These are phyloP conservation scores for Fonsecaea multimorphosa DNA, from an alignment of 2,329 filamentous ascomycete genomes.

Conservation along the genomic window DNA sequence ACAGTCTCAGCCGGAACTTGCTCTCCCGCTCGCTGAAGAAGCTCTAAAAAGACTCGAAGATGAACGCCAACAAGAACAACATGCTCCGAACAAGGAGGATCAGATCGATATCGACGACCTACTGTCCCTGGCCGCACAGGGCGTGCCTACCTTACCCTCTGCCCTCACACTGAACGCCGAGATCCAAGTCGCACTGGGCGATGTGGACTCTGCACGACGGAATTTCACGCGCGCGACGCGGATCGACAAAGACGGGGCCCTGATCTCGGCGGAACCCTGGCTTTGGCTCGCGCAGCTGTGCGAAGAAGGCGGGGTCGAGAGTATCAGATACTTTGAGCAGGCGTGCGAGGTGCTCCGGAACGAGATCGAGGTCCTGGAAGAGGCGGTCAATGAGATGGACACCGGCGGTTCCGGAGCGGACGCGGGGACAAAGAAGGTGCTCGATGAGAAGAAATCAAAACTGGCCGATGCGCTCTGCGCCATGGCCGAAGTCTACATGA, in stretches of 20 bases:
- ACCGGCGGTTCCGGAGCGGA: background rate
- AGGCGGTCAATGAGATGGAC: slow-evolving; percentile 42
- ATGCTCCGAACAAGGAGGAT: slow-evolving; percentile 20
- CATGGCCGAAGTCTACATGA: slow-evolving; percentile 98
- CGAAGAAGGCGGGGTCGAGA: slow-evolving; percentile 65
- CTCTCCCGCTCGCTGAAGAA: slow-evolving; percentile 60
- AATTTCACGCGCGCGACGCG: slow-evolving; percentile 75
- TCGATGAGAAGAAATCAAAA: slow-evolving; percentile 70
- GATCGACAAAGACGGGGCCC: slow-evolving; percentile 75
- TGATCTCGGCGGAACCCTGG: slow-evolving; percentile 65
- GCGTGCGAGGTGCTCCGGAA: slow-evolving; percentile 72
- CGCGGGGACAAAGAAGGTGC: slow-evolving; percentile 13
- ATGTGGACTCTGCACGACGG: slow-evolving; percentile 73
- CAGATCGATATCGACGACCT: slow-evolving; percentile 34
- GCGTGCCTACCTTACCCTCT: slow-evolving; percentile 44
- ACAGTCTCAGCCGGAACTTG: slow-evolving; percentile 63
- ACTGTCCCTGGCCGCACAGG: slow-evolving; percentile 36
- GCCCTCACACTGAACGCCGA: slow-evolving; percentile 80
- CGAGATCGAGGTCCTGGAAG: slow-evolving; percentile 45
- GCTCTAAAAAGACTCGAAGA: slow-evolving; percentile 50
- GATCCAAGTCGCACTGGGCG: slow-evolving; percentile 80
- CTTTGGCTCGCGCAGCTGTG: slow-evolving; percentile 82
- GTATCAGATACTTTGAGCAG: slow-evolving; percentile 66
- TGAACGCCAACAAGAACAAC: slow-evolving; percentile 41
- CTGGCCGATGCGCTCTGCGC: slow-evolving; percentile 91